Percentiles rank a stretch among this genome's conserved stretches.
Conservation (phyloP, 352 stramenopile genomes). For the Globisporangium nagaii region DNA sequence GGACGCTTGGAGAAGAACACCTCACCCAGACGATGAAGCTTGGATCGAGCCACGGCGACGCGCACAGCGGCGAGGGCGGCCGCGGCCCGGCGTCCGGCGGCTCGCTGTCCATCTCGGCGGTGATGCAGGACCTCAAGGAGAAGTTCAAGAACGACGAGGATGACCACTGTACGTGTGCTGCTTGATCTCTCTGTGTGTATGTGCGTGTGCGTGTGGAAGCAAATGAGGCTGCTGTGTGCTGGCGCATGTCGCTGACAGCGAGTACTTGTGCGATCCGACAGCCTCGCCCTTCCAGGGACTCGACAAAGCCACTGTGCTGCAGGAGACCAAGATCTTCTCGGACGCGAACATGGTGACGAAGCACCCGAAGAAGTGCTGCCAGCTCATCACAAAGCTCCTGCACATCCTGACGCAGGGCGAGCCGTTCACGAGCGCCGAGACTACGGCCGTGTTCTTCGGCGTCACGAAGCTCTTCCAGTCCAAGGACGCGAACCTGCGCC, state of each 20-base stretch:
- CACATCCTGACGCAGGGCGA: constrained; percentile 98
- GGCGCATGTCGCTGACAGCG: not conserved
- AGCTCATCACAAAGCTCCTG: constrained; percentile 99
- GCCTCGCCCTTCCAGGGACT: constrained; percentile 92
- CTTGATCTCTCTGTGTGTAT: constrained; percentile 1
- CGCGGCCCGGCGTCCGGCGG: constrained; percentile 23
- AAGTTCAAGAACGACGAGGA: constrained; percentile 99
- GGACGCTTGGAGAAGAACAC: not conserved
- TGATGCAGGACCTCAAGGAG: constrained; percentile 95
- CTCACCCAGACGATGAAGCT: constrained; percentile 45
- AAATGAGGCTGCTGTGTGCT: not conserved
- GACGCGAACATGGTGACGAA: constrained; percentile 96
- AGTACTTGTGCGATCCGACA: constrained; percentile 16
- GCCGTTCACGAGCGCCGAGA: constrained; percentile 93
- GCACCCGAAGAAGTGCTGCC: constrained; percentile 97
- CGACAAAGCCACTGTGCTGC: constrained; percentile 95
- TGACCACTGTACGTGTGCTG: constrained; percentile 75
- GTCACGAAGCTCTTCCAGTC: constrained; percentile 99
- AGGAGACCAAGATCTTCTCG: constrained; percentile 99
- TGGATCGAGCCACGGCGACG: constrained; percentile 41
- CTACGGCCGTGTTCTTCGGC: constrained; percentile 98
- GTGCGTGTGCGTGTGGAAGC: not conserved
- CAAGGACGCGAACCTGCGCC: constrained; percentile 94
- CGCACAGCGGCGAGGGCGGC: constrained; percentile 33
- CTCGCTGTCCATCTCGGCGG: constrained; percentile 62